Evolutionary conservation across 495 filamentous ascomycete genomes (phyloP), one percentile per base, ranked within the genome.

Genomic region (Podospora australis): DNA sequence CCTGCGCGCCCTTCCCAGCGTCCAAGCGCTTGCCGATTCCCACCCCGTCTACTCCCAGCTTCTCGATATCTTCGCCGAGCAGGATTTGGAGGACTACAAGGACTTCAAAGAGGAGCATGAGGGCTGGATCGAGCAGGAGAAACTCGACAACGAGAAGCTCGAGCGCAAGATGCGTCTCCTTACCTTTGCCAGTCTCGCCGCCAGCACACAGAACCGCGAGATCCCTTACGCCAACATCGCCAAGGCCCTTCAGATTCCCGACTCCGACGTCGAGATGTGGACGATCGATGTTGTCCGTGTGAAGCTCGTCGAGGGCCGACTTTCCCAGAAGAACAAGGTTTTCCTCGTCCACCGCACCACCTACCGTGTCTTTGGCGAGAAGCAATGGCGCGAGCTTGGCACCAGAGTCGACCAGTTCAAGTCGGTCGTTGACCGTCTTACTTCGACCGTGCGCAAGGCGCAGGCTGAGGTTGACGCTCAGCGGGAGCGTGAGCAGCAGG

Each of bases 221-320:
- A 79, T 98, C 32, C 83, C 89, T 26, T 98, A 98, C 69, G 73
- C 72, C 53, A 75, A 78, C 49, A 96, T 98, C 58, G 78, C 85
- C 34, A 80, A 83, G 48, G 81, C 88, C 4, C 79, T 98, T 28
- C 83, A 90, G 64, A 81, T 98, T 32, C 80, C 86, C 14, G 54
- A 64, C 22, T 82, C 85, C 48, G 88, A 96, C 38, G 88, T 96
- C 8, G 92, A 98, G 76, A 84, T 89, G 77, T 98, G 92, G 92
- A 85, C 95, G 43, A 98, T 98, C 54, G 94, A 98, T 67, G 88
- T 91, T 41, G 95, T 98, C 68, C 86, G 94, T 32, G 88, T 90
- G 32, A 87, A 87, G 26, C 82, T 98, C 16, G 86, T 97, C 43
- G 92, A 98, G 72, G 92, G 92, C 52, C 90, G 92, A 67, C 77